These are phyloP conservation scores for Saprolegnia diclina DNA, from an alignment of 352 stramenopile genomes.

Conservation along the genomic window DNA sequence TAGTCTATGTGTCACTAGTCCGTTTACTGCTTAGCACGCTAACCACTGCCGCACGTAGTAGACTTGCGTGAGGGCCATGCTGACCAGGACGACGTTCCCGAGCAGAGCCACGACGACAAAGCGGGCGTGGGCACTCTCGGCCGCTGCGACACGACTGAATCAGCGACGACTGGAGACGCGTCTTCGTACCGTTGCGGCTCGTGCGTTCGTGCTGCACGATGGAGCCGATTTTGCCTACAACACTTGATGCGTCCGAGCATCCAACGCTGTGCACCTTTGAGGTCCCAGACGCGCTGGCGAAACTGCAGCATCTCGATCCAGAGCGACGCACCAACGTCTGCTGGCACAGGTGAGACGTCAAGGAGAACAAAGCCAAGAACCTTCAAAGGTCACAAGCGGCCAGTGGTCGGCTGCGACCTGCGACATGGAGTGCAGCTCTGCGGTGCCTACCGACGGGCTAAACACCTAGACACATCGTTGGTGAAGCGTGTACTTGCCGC, in stretches of 20 bases:
- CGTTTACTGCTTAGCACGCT: not conserved
- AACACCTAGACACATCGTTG: not conserved
- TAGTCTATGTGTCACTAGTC: no score
- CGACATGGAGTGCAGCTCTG: constrained; percentile 6
- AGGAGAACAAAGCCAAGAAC: not conserved
- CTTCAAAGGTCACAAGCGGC: constrained; percentile 12
- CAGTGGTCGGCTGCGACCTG: constrained; percentile 10
- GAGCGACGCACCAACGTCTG: not conserved
- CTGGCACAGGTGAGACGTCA: not conserved
- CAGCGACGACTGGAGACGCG: not conserved
- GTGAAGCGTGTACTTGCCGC: not conserved
- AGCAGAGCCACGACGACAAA: not conserved
- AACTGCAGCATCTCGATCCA: constrained; percentile 14
- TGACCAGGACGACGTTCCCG: not conserved
- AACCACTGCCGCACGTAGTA: constrained; percentile 5
- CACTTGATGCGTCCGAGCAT: no score
- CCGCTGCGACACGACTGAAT: not conserved
- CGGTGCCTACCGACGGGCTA: not conserved
- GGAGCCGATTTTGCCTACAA: constrained; percentile 3
- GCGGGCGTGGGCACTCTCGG: not conserved
- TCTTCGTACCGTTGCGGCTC: constrained; percentile 8
- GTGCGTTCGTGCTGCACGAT: constrained; percentile 1
- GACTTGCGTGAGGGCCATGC: constrained; percentile 2
- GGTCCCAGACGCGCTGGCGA: constrained; percentile 4
- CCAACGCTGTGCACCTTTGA: not conserved